Percentiles rank a stretch among this genome's conserved stretches.
Conservation (phyloP, 2,329 filamentous ascomycete species). For the Scedosporium minutisporum region DNA sequence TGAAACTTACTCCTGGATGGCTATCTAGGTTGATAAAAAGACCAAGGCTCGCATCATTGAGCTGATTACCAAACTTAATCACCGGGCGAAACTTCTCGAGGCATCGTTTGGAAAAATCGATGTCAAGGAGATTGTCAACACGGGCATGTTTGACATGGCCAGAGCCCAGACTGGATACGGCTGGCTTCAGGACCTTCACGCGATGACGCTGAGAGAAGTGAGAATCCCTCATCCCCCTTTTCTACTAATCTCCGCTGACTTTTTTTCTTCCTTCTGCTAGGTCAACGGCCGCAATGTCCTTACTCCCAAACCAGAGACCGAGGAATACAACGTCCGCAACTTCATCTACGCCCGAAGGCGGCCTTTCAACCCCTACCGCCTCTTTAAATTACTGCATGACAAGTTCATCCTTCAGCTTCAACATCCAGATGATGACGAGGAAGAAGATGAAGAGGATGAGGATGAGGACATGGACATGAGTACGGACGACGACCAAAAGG, state of each 20-base stretch:
- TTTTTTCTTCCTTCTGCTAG: conserved; percentile 12
- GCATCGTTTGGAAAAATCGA: conserved; percentile 50
- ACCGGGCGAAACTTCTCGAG: conserved; percentile 54
- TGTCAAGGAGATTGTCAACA: conserved; percentile 55
- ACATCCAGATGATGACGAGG: conserved; percentile 24
- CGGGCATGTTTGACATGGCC: conserved; percentile 54
- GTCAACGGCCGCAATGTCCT: conserved; percentile 40
- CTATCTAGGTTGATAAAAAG: conserved; percentile 24
- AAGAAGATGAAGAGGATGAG: conserved; percentile 23
- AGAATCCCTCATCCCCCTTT: conserved; percentile 9
- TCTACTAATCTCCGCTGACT: conserved; percentile 12
- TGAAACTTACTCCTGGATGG: background rate
- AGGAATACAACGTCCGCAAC: conserved; percentile 63
- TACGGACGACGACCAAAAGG: conserved; percentile 14
- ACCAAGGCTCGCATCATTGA: conserved; percentile 36
- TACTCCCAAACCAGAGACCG: conserved; percentile 59
- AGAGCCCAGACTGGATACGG: conserved; percentile 55
- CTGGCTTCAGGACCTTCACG: conserved; percentile 61
- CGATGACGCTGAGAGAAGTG: conserved; percentile 54
- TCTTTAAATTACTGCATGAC: conserved; percentile 35
- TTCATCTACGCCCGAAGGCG: conserved; percentile 57
- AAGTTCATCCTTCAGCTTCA: conserved; percentile 43
- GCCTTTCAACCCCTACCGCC: conserved; percentile 39
- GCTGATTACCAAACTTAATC: conserved; percentile 54
- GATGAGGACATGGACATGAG: conserved; percentile 13